Base-by-base conservation (phyloP, 2,329 filamentous ascomycete genomes). In the Aspergillus chevalieri region DNA sequence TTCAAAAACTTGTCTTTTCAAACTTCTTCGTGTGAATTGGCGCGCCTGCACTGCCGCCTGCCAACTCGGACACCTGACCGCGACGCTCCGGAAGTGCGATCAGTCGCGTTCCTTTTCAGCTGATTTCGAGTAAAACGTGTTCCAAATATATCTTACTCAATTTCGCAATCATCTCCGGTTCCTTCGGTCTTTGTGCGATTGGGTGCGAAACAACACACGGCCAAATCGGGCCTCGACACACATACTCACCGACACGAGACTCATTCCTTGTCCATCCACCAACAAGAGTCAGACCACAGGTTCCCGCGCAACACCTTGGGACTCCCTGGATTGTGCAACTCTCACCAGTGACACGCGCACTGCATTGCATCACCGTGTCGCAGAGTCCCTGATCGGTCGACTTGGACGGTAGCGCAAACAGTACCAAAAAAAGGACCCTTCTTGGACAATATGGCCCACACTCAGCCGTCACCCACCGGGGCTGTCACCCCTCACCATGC, bases 401-500 rank as follows among this genome's bases (percentile, higher is more conserved):
- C 26, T 30, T 30, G 26, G 26, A 30, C 26, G 26, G 44, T 50
- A 47, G 57, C 52, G 54, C 56, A 54, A 52, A 47, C 45, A 21
- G 9, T 36, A 21, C 50, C 33, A 30, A 30, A 30, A 30, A 30
- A 30, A 12, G 43, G 10, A 15, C 10, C 10, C 38, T 41, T 41
- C 17, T 17, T 8, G 15, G 17, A 17, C 38, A 41, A 41, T 56
- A 89, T 89, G 85, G 84, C 85, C 60, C 86, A 88, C 69, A 86
- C 88, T 62, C 88, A 91, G 65, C 84, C 85, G 39, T 92, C 88
- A 61, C 87, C 88, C 38, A 87, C 87, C 51, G 86, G 87, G 73
- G 80, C 77, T 67, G 86, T 91, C 73, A 75, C 79, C 55, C 75
- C 78, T 52, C 82, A 84, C 64, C 82, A 85, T 73, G 63, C 63